phyloP scores from a whole-genome alignment of 2,329 filamentous ascomycete genomes.

The Colletotrichum acutatum region DNA sequence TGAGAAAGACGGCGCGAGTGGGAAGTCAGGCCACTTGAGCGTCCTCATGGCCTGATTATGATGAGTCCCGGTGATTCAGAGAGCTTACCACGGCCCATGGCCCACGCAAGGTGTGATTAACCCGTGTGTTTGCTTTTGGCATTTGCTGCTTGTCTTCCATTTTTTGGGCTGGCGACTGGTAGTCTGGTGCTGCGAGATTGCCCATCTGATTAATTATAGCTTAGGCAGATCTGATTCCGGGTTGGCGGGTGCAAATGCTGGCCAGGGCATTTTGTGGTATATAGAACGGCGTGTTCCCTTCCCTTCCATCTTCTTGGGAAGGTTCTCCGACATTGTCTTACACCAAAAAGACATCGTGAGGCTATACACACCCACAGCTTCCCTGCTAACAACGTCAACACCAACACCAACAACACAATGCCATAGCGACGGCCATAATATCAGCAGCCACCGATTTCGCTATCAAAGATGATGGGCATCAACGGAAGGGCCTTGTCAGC shows the following conservation, averaged over 20 bases:
- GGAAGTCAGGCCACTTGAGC: conserved; percentile 34
- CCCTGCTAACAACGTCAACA: not conserved
- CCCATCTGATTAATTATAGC: conserved; percentile 29
- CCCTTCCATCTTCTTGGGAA: not conserved
- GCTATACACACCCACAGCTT: not conserved
- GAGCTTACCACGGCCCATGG: not conserved
- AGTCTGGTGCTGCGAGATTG: conserved; percentile 1
- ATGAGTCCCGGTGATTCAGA: conserved; percentile 25
- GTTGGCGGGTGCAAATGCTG: not conserved
- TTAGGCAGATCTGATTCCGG: conserved; percentile 16
- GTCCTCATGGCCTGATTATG: conserved; percentile 35
- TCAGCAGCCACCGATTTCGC: too few species aligned
- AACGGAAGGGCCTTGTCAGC: not conserved
- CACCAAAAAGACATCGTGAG: not conserved
- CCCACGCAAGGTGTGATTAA: not conserved
- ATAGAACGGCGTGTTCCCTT: not conserved
- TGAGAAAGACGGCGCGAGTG: conserved; percentile 17
- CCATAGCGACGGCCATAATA: not conserved
- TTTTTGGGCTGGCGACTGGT: not conserved
- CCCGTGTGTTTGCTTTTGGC: conserved; percentile 10
- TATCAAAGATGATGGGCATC: not conserved
- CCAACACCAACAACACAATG: not conserved
- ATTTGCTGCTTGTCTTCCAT: not conserved
- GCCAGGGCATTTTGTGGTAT: not conserved
- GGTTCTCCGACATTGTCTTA: not conserved